Evolutionary conservation across 768 basidiomycete genomes (phyloP), one percentile per base, ranked within the genome.

Genomic region (Phylloporus sp.): DNA sequence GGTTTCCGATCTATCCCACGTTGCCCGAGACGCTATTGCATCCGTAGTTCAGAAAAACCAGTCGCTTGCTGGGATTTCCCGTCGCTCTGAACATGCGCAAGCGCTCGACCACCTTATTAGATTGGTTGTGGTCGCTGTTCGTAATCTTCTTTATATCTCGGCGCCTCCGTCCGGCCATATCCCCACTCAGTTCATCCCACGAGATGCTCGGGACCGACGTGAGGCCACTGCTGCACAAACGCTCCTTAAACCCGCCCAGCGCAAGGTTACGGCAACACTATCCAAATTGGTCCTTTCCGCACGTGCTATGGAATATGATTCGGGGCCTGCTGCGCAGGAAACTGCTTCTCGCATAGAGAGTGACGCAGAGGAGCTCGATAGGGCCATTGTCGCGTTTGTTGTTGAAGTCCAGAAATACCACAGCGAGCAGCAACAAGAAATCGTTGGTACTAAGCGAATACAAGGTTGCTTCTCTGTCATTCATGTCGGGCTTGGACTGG

Each of bases 281-380:
- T 93, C 90, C 17, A 86, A 93, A 62, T 74, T 97, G 23, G 88
- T 95, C 24, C 78, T 96, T 3, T 90, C 87, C 8, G 83, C 90
- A n/a, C 84, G 95, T 39, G 91, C 93, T 0, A 84, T 90, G 68
- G 81, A 86, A 57, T 89, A 87, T 50, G 84, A 90, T 57, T 83
- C 85, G 0, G 82, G 81, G 14, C 75, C 78, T 2, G 72, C 79
- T 20, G 64, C 80, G 5, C 64, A 73, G 10, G 82, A 86, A 50
- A 85, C 84, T 13, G 72, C 81, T 1, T 77, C 73, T 53, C 80
- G 87, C 31, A 85, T 89, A 50, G 82, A 86, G 57, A 75, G 79
- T 6, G 87, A 89, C 58, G 85, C 86, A 1, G 77, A 81, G 41
- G 87, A 89, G 55, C 73, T 90, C 9, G 85, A 86, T 50, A 76